Base-by-base conservation (phyloP, 257 asterid species). In the Nicotiana otophora region DNA sequence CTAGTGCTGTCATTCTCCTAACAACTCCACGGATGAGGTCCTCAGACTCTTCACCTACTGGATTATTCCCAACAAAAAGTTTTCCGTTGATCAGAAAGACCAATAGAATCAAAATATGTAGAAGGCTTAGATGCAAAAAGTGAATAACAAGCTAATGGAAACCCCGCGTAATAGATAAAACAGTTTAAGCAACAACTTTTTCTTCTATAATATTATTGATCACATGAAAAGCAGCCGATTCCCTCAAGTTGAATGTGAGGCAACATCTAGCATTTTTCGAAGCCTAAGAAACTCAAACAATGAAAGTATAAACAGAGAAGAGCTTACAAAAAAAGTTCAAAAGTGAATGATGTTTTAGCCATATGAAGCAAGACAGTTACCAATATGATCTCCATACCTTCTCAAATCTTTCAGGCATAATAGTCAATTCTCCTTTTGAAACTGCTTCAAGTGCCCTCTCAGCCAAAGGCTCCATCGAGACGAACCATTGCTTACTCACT, bases 401-500 rank as follows among this genome's bases (percentile, higher is more conserved):
- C 89, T 96, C 98, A 86, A 96, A 96, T 88, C 99, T 90, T 89
- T 93, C 98, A 1, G 99, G 99, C 89, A 91, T 26, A 87, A 96
- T 93, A 67, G 93, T 94, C 86, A 96, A 82, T 77, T 96, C 99
- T 85, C 97, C 98, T 60, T 90, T 90, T 84, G 91, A 93, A 85
- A 94, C 98, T 62, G 95, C 98, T 88, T 85, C 87, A 77, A 96
- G 97, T 82, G 99, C 99, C 89, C 91, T 93, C 90, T 96, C 97
- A 39, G 99, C 98, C 88, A 96, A 78, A 81, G 98, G 93, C 84
- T 96, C 99, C 99, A 94, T 96, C 76, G 98, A 88, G 63, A 96
- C 94, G 86, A 96, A 96, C 99, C 99, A 96, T 86, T 96, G 99
- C 90, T 94, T 96, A 90, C 99, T 96, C 72, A 96, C 94, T 54